Base-by-base conservation (phyloP, 192 early-diverging fungal species). In the Phycomyces nitens region DNA sequence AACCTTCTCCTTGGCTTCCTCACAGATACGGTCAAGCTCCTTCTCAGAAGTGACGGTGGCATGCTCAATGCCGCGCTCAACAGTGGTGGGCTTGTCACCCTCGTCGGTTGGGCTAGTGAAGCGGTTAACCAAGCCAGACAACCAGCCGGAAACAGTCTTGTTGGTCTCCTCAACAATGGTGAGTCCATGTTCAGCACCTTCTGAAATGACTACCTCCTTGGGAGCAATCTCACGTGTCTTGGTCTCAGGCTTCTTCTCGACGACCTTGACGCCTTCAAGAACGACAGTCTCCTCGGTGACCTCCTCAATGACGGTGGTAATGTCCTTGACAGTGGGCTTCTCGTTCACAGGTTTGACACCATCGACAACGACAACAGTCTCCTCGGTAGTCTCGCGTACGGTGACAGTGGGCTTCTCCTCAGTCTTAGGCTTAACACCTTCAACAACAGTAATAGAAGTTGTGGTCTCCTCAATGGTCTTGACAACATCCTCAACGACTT, bases 1-100 rank as follows among this genome's bases (percentile, higher is more conserved):
- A 23, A 52, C 44, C 49, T 62, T 62, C 12, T 43, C 39, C 22
- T 62, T 62, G 18, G 60, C 60, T 21, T 62, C 26, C 4, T 62
- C 27, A 52, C 44, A 62, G 11, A 62, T 51, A 14, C n/a, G 21
- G 22, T 62, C 60, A 51, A 62, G 22, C 8, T 62, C 60, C 34
- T 52, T n/a, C 10, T 52, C 24, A 62, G 60, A 51, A 20, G 26
- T 38, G 0, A 34, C 29, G 7, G 29, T 34, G 7, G 7, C 29
- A 34, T 34, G 29, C 29, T 27, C 29, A 9, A 62, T 29, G 39
- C 52, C 44, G 11, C 52, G 47, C 14, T 62, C 27, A 51, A 38
- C 15, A 39, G 26, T 62, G 4, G 29, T 50, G 7, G 29, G 29
- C 29, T 34, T 34, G 29, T 34, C 7, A 34, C 7, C 29, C 7